Percentiles rank a stretch among this genome's conserved stretches.
These are phyloP conservation scores for Setaria viridis DNA, from an alignment of 202 grass and related monocot genomes.

Conservation along the genomic window DNA sequence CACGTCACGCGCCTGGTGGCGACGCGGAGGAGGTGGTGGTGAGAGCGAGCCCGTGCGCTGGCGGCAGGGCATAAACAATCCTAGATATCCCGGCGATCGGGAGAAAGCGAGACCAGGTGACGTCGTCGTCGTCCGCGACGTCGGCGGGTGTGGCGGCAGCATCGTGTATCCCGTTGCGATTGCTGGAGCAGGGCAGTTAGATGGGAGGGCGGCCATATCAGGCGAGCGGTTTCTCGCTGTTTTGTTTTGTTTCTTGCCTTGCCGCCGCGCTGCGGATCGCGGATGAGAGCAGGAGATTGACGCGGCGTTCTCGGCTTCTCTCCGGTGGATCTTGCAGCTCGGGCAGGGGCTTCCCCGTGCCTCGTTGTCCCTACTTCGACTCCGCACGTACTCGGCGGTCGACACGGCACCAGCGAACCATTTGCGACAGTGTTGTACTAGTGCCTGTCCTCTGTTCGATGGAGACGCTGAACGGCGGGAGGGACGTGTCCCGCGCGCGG, in stretches of 20 bases:
- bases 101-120: background rate
- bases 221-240: background rate
- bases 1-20: constrained; percentile 34
- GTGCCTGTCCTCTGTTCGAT: background rate
- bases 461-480: too few species aligned
- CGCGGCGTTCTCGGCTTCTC: background rate
- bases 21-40: background rate
- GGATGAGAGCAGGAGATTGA: background rate
- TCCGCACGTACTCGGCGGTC: background rate
- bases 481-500: too few species aligned
- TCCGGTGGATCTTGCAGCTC: background rate
- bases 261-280: too few species aligned
- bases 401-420: background rate
- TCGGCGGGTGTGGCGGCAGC: background rate
- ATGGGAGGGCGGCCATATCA: background rate
- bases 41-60: constrained; percentile 25
- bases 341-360: background rate
- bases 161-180: background rate
- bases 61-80: background rate
- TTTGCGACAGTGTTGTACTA: background rate
- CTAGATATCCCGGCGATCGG: background rate
- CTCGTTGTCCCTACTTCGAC: background rate
- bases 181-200: background rate
- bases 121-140: background rate
- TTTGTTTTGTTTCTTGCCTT: background rate